phyloP scores from a whole-genome alignment of 225 moss, liverwort and hornwort genomes.

The Physcomitrium patens region DNA sequence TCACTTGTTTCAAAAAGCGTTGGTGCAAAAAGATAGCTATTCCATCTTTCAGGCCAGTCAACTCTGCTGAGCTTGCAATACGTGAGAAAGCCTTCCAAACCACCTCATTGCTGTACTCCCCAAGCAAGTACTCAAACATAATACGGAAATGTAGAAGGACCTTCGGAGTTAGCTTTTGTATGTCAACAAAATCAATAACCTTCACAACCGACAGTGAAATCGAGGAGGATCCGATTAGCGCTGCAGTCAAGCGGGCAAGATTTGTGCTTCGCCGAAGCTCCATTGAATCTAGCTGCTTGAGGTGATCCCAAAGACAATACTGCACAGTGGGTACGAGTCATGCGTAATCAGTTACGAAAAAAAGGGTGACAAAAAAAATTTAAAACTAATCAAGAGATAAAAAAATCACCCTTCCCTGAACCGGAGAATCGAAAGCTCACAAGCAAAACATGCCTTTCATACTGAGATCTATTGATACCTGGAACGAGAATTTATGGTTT shows the following conservation, averaged over 20 bases:
- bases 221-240: slow-evolving; percentile 63
- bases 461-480: slow-evolving; percentile 47
- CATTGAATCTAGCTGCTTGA: slow-evolving; percentile 89
- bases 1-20: slow-evolving; percentile 42
- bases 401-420: background rate
- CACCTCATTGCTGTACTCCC: slow-evolving; percentile 60
- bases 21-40: slow-evolving; percentile 67
- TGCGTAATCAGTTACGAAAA: background rate
- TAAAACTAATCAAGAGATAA: background rate
- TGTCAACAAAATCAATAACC: slow-evolving; percentile 82
- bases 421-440: background rate
- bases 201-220: slow-evolving; percentile 84
- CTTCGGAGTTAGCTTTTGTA: slow-evolving; percentile 72
- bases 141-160: slow-evolving; percentile 83
- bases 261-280: slow-evolving; percentile 79
- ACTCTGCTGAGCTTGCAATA: slow-evolving; percentile 68
- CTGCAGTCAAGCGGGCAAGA: slow-evolving; percentile 77
- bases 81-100: slow-evolving; percentile 85
- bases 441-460: background rate
- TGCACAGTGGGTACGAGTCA: slow-evolving; percentile 31
- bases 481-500: slow-evolving; percentile 96
- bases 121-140: slow-evolving; percentile 66
- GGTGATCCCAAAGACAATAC: slow-evolving; percentile 98
- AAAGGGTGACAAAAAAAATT: background rate
- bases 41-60: slow-evolving; percentile 68